These are phyloP conservation scores for Pleurozium schreberi DNA, from an alignment of 225 moss, liverwort and hornwort species.

Conservation along the genomic window DNA sequence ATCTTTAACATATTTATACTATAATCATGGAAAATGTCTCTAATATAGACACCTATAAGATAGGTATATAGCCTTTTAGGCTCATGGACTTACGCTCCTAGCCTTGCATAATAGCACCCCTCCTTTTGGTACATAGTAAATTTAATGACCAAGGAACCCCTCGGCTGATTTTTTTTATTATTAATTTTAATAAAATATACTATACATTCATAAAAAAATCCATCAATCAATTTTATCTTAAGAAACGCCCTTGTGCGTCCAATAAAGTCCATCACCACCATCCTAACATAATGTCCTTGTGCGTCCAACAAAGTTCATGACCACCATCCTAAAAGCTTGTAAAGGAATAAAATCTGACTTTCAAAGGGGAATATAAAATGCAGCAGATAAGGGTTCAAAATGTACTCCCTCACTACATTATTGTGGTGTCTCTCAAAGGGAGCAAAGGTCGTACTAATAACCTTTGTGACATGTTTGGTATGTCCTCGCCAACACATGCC, in stretches of 20 bases:
- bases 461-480: neutral
- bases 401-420: neutral
- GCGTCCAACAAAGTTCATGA: neutral
- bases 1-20: neutral
- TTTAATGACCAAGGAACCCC: neutral
- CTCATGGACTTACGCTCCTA: fast-evolving
- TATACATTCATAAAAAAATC: neutral
- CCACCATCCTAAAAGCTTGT: neutral
- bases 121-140: neutral
- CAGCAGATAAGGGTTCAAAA: neutral
- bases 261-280: neutral
- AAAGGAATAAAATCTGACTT: neutral
- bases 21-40: neutral
- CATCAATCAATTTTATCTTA: neutral
- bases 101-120: fast-evolving
- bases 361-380: neutral
- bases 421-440: fast-evolving
- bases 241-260: neutral
- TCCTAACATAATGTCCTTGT: neutral
- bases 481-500: neutral
- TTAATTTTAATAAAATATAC: neutral
- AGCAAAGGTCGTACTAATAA: neutral
- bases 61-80: fast-evolving
- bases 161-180: fast-evolving
- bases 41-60: neutral